phyloP scores from a whole-genome alignment of 176 grass and related monocot genomes.

The Musa troglodytarum region DNA sequence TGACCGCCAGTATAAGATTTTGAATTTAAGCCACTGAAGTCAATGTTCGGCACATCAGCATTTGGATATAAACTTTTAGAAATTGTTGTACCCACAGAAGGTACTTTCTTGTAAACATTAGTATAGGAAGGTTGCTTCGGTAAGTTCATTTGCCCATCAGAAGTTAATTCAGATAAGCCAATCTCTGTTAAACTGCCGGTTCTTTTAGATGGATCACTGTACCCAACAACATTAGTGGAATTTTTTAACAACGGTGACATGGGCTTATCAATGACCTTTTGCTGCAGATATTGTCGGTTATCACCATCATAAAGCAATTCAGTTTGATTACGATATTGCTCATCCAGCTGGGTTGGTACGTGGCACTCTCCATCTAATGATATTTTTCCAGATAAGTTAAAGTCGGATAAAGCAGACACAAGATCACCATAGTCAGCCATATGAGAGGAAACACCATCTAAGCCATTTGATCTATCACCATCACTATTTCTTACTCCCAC shows the following conservation, averaged over 20 bases:
- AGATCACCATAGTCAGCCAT: slow-evolving; percentile 41
- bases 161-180: slow-evolving; percentile 31
- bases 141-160: slow-evolving; percentile 44
- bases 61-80: slow-evolving; percentile 38
- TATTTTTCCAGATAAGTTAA: slow-evolving; percentile 47
- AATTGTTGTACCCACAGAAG: slow-evolving; percentile 33
- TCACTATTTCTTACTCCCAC: slow-evolving; percentile 68
- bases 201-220: slow-evolving; percentile 40
- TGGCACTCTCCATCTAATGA: slow-evolving; percentile 35
- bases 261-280: slow-evolving; percentile 26
- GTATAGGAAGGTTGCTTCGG: slow-evolving; percentile 28
- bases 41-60: slow-evolving; percentile 39
- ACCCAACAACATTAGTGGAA: slow-evolving; percentile 17
- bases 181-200: slow-evolving; percentile 30
- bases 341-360: slow-evolving; percentile 32
- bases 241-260: slow-evolving; percentile 32
- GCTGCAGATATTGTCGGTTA: slow-evolving; percentile 36
- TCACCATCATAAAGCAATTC: slow-evolving; percentile 44
- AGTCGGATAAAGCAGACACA: slow-evolving; percentile 41
- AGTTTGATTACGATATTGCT: slow-evolving; percentile 44
- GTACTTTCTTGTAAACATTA: slow-evolving; percentile 45
- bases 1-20: slow-evolving; percentile 31
- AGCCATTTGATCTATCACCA: slow-evolving; percentile 26
- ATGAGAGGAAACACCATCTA: slow-evolving; percentile 19
- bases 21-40: slow-evolving; percentile 30